Conservation (phyloP, 2,329 filamentous ascomycete species). For the Monilinia vaccinii-corymbosi region DNA sequence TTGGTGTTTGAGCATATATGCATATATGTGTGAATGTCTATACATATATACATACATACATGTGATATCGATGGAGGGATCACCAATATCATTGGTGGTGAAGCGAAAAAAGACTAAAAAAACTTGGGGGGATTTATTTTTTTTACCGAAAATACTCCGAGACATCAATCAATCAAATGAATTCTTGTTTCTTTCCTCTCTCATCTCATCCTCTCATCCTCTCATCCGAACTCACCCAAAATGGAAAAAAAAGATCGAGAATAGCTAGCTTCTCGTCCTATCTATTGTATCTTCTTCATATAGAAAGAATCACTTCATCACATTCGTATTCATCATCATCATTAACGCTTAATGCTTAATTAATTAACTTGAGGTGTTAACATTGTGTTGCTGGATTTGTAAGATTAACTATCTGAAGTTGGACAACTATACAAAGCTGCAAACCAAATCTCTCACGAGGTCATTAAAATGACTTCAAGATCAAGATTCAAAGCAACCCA, state of each 20-base stretch:
- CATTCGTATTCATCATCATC: not conserved
- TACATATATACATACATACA: no score
- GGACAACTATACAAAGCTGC: constrained; percentile 4
- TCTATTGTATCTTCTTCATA: not conserved
- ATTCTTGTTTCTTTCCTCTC: not conserved
- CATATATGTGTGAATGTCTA: not conserved
- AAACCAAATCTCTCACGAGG: not conserved
- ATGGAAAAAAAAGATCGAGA: not conserved
- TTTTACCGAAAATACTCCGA: not conserved
- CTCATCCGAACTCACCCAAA: not conserved
- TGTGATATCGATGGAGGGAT: not conserved
- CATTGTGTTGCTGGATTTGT: not conserved
- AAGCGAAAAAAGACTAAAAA: no score
- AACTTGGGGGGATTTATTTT: no score
- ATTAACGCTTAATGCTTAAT: not conserved
- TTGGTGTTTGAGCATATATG: not conserved
- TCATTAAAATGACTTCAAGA: constrained; percentile 2
- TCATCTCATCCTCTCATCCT: no score
- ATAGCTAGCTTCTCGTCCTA: not conserved
- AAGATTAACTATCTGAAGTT: constrained; percentile 1
- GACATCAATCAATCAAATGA: not conserved
- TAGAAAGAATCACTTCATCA: not conserved
- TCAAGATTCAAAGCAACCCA: not conserved
- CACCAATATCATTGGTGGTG: not conserved
- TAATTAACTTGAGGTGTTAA: no score